These are phyloP conservation scores for Heritiera littoralis DNA, from an alignment of 345 rosid genomes.

Conservation along the genomic window DNA sequence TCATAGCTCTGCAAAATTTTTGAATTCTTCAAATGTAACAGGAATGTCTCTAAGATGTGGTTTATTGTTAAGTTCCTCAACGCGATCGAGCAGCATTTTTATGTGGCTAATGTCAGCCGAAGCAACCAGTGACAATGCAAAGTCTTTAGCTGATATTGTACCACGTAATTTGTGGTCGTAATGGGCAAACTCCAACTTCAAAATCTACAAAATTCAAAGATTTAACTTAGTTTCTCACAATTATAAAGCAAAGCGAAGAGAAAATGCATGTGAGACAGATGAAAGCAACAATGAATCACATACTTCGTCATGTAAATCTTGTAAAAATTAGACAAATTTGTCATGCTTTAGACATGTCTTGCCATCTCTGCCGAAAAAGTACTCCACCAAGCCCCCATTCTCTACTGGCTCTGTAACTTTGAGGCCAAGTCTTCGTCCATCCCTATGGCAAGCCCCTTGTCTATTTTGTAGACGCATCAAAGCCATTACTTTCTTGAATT, in stretches of 20 bases:
- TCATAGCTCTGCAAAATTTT: slow-evolving; percentile 56
- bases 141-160: slow-evolving; percentile 65
- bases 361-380: slow-evolving; percentile 73
- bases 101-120: slow-evolving; percentile 59
- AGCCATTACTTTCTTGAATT: slow-evolving; percentile 69
- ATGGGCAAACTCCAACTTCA: slow-evolving; percentile 64
- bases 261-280: not conserved
- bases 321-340: slow-evolving; percentile 52
- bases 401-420: slow-evolving; percentile 42
- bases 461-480: slow-evolving; percentile 59
- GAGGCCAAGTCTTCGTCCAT: slow-evolving; percentile 44
- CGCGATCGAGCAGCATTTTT: slow-evolving; percentile 55
- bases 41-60: slow-evolving; percentile 36
- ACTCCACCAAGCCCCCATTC: slow-evolving; percentile 55
- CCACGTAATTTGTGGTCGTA: slow-evolving; percentile 46
- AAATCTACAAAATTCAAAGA: slow-evolving; percentile 36
- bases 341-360: slow-evolving; percentile 47
- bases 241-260: not conserved
- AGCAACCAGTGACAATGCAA: slow-evolving; percentile 65
- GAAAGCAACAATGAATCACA: not conserved
- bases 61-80: slow-evolving; percentile 42
- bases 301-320: slow-evolving; percentile 63
- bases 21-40: slow-evolving; percentile 63
- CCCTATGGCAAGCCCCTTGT: slow-evolving; percentile 48
- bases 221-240: not conserved